A percentile compares a stretch with the other conserved stretches of the same genome.
These are phyloP conservation scores for Nakazawaea anatomiae DNA, from an alignment of 805 yeast genomes.

Conservation along the genomic window DNA sequence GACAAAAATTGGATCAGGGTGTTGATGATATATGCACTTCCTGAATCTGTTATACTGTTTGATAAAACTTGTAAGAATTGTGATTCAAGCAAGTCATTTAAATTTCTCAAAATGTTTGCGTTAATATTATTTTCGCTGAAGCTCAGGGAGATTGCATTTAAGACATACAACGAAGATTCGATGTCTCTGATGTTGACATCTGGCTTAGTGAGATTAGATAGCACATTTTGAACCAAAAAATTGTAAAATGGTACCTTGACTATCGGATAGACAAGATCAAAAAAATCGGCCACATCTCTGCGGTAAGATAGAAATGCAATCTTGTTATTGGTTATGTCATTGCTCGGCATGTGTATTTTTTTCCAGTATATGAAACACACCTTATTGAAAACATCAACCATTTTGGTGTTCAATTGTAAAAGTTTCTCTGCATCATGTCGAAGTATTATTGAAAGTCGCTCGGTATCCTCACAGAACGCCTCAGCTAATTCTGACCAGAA, in stretches of 20 bases:
- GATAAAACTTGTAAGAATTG: slow-evolving; percentile 20
- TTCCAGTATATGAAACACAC: slow-evolving; percentile 63
- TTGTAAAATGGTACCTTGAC: slow-evolving; percentile 48
- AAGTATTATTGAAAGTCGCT: slow-evolving; percentile 24
- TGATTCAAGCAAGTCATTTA: slow-evolving; percentile 23
- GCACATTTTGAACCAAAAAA: slow-evolving; percentile 32
- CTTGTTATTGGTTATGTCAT: slow-evolving; percentile 24
- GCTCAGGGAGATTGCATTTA: slow-evolving; percentile 52
- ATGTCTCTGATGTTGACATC: slow-evolving; percentile 31
- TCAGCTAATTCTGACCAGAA: slow-evolving; percentile 71
- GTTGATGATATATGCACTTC: slow-evolving; percentile 26
- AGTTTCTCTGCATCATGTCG: slow-evolving; percentile 26
- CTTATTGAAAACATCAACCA: slow-evolving; percentile 36
- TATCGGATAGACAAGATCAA: slow-evolving; percentile 64
- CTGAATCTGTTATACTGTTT: background rate
- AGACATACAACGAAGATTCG: slow-evolving; percentile 58
- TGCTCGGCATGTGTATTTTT: slow-evolving; percentile 46
- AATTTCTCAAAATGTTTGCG: slow-evolving; percentile 14
- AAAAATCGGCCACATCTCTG: slow-evolving; percentile 68
- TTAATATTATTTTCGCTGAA: slow-evolving; percentile 30
- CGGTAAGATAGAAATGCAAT: slow-evolving; percentile 67
- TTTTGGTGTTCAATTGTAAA: slow-evolving; percentile 23
- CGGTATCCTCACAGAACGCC: slow-evolving; percentile 43
- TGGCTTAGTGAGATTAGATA: slow-evolving; percentile 15
- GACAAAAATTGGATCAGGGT: slow-evolving; percentile 56